A percentile compares a stretch with the other conserved stretches of the same genome.
Evolutionary conservation across 768 basidiomycete genomes (phyloP).

Genomic region (Coprinopsis cinerea): DNA sequence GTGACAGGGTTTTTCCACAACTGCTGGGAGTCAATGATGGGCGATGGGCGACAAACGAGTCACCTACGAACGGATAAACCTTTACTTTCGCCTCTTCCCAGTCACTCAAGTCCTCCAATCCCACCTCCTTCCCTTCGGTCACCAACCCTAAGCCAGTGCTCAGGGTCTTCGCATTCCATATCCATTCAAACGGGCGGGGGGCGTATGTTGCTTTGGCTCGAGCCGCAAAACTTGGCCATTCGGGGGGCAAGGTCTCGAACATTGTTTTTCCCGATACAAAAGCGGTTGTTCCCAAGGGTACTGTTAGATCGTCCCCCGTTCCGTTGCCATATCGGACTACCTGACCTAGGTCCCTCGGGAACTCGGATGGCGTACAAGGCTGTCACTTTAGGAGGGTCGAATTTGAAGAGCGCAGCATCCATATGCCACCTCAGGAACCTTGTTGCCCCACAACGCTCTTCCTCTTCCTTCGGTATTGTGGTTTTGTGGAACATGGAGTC

Average conservation of each 20-base stretch:
- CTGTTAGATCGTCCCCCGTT: constrained; percentile 74
- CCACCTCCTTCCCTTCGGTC: constrained; percentile 66
- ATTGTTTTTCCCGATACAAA: constrained; percentile 78
- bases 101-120: constrained; percentile 61
- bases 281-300: constrained; percentile 83
- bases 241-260: constrained; percentile 70
- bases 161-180: constrained; percentile 68
- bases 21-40: constrained; percentile 24
- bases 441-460: constrained; percentile 62
- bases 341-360: constrained; percentile 58
- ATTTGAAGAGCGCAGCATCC: constrained; percentile 78
- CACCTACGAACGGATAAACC: constrained; percentile 53
- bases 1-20: constrained; percentile 87
- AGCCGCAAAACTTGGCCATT: constrained; percentile 77
- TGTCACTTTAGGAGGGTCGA: constrained; percentile 77
- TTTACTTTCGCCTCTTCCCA: constrained; percentile 80
- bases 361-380: constrained; percentile 77
- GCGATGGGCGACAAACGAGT: not conserved
- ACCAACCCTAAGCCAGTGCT: constrained; percentile 83
- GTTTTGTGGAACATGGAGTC: constrained; percentile 89
- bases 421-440: constrained; percentile 93
- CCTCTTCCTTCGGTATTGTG: constrained; percentile 64
- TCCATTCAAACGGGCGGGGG: constrained; percentile 89
- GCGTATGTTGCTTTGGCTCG: constrained; percentile 71
- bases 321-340: constrained; percentile 78